Conservation (phyloP, 225 moss, liverwort and hornwort genomes). For the Lunularia cruciata region DNA sequence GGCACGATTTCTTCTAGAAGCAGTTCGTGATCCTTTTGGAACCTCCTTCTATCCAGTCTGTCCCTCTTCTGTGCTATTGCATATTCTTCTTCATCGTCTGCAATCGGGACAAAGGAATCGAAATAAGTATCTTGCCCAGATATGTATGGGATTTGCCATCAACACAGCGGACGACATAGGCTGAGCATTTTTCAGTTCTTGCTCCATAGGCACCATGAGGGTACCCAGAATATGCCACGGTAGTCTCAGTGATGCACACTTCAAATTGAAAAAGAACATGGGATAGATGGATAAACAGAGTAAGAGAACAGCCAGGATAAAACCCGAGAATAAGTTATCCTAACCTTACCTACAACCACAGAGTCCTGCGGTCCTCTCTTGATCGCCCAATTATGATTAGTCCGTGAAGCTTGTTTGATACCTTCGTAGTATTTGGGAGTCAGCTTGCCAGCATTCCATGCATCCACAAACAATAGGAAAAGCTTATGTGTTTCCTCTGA, state of each 20-base stretch:
- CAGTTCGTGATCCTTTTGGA: conserved; percentile 58
- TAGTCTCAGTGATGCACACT: too few relatives aligned
- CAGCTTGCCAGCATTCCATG: conserved; percentile 75
- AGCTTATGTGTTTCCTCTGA: conserved; percentile 77
- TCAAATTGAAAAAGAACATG: too few relatives aligned
- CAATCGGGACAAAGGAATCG: neutral
- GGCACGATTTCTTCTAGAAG: conserved; percentile 74
- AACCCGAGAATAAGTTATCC: too few relatives aligned
- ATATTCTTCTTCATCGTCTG: conserved; percentile 64
- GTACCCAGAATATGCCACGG: too few relatives aligned
- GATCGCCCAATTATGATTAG: conserved; percentile 80
- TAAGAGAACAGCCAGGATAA: too few relatives aligned
- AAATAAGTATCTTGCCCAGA: too few relatives aligned
- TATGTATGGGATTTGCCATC: too few relatives aligned
- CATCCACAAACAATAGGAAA: conserved; percentile 67
- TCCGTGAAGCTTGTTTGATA: conserved; percentile 62
- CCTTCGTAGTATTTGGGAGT: conserved; percentile 82
- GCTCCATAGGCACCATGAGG: too few relatives aligned
- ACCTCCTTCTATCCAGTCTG: conserved; percentile 61
- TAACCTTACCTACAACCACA: conserved; percentile 51
- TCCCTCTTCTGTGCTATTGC: conserved; percentile 52
- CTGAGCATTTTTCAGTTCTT: too few relatives aligned
- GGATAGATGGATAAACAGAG: too few relatives aligned
- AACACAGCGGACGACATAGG: too few relatives aligned
- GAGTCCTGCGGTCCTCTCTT: conserved; percentile 59